phyloP scores from a whole-genome alignment of 495 filamentous ascomycete species.

The Penicillium bovifimosum region DNA sequence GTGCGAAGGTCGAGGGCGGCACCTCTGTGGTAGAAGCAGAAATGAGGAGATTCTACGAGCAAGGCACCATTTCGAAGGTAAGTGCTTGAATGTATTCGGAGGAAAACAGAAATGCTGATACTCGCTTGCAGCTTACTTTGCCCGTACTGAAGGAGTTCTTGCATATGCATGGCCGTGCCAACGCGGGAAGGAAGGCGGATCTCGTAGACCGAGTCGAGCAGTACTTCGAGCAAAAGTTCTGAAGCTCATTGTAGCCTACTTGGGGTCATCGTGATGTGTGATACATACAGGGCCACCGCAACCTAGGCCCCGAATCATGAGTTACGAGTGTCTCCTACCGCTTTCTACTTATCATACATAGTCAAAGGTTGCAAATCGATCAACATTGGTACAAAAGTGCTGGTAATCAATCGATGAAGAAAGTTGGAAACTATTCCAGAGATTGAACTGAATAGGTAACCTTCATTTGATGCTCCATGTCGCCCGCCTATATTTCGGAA shows the following conservation, averaged over 20 bases:
- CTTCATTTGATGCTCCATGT: too few species aligned
- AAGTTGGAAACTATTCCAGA: too few species aligned
- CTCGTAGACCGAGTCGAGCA: constrained; percentile 73
- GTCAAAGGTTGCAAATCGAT: background rate
- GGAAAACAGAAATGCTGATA: background rate
- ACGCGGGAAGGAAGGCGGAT: constrained; percentile 70
- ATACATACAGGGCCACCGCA: background rate
- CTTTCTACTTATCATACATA: background rate
- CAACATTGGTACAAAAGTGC: too few species aligned
- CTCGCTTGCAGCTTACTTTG: constrained; percentile 53
- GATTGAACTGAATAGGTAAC: background rate
- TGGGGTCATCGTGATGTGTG: background rate
- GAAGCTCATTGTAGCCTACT: background rate
- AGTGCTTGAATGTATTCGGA: background rate
- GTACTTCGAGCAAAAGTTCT: constrained; percentile 58
- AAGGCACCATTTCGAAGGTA: constrained; percentile 58
- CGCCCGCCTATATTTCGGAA: too few species aligned
- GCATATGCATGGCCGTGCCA: constrained; percentile 51
- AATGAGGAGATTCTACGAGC: constrained; percentile 55
- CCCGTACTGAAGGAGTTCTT: constrained; percentile 65
- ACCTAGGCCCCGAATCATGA: constrained; percentile 8
- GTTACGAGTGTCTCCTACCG: constrained; percentile 6
- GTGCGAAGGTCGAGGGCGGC: constrained; percentile 43
- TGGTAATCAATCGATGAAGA: too few species aligned
- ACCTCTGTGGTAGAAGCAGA: constrained; percentile 45